Conservation (phyloP, 371 early-diverging fungal genomes). For the Lichtheimia hyalospora region DNA sequence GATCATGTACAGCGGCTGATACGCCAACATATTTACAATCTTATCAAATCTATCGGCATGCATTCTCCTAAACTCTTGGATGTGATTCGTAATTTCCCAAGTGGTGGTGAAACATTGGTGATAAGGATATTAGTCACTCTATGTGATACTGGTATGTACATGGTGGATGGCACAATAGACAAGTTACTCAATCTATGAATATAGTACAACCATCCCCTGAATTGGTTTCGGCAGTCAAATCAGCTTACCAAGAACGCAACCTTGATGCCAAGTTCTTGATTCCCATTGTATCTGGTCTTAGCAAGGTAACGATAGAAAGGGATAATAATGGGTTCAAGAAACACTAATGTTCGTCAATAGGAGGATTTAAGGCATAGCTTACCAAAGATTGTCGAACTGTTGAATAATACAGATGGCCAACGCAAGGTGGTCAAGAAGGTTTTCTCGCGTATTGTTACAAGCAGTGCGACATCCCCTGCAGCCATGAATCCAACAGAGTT, state of each 20-base stretch:
- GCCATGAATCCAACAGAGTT: constrained; percentile 23
- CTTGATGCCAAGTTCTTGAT: constrained; percentile 72
- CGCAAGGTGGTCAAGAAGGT: constrained; percentile 61
- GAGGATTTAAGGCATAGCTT: constrained; percentile 56
- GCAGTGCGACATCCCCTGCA: constrained; percentile 24
- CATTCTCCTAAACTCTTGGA: constrained; percentile 62
- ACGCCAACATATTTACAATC: constrained; percentile 64
- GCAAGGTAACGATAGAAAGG: constrained; percentile 43
- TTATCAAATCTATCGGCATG: constrained; percentile 74
- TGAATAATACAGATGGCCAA: constrained; percentile 64
- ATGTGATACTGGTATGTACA: constrained; percentile 64
- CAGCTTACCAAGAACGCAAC: constrained; percentile 49
- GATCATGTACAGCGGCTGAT: constrained; percentile 61
- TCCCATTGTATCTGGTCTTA: constrained; percentile 64
- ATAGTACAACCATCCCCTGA: constrained; percentile 55
- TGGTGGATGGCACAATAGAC: neutral
- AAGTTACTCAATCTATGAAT: neutral
- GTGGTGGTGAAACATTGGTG: constrained; percentile 73
- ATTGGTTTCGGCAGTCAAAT: constrained; percentile 63
- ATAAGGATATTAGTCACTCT: constrained; percentile 71
- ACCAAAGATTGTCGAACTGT: constrained; percentile 60
- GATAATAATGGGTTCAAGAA: too few species aligned
- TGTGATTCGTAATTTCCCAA: constrained; percentile 67
- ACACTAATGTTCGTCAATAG: constrained; percentile 16
- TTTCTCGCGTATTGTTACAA: constrained; percentile 52